phyloP scores from a whole-genome alignment of 345 rosid genomes.

The Dipteronia dyeriana region DNA sequence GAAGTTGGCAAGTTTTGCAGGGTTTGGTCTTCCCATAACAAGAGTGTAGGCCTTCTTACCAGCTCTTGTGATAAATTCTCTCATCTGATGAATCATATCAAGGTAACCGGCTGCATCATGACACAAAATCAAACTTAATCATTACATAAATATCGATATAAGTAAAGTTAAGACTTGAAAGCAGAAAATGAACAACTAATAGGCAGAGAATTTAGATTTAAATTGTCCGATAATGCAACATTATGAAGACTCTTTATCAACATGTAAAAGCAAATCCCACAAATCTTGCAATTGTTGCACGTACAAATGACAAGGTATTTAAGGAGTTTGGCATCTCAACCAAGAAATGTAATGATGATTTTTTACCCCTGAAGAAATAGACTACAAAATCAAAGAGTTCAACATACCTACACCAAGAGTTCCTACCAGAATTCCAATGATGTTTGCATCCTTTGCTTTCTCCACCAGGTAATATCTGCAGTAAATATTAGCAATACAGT shows the following conservation, averaged over 20 bases:
- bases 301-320: too few relatives aligned
- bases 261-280: background rate
- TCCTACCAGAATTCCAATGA: slow-evolving; percentile 91
- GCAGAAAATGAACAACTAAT: background rate
- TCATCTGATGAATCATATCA: slow-evolving; percentile 84
- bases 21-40: slow-evolving; percentile 94
- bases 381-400: background rate
- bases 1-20: slow-evolving; percentile 94
- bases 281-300: background rate
- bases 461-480: slow-evolving; percentile 92
- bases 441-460: slow-evolving; percentile 94
- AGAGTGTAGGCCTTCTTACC: slow-evolving; percentile 88
- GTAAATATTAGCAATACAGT: slow-evolving; percentile 6
- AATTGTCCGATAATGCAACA: background rate
- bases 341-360: background rate
- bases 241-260: background rate
- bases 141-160: background rate
- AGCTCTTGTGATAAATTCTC: slow-evolving; percentile 62
- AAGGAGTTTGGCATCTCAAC: background rate
- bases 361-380: background rate
- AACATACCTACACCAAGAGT: slow-evolving; percentile 94
- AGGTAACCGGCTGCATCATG: slow-evolving; percentile 85
- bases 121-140: background rate
- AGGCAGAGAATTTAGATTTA: background rate
- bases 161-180: background rate